phyloP scores from a whole-genome alignment of 805 yeast genomes.

The Myxozyma monticola region DNA sequence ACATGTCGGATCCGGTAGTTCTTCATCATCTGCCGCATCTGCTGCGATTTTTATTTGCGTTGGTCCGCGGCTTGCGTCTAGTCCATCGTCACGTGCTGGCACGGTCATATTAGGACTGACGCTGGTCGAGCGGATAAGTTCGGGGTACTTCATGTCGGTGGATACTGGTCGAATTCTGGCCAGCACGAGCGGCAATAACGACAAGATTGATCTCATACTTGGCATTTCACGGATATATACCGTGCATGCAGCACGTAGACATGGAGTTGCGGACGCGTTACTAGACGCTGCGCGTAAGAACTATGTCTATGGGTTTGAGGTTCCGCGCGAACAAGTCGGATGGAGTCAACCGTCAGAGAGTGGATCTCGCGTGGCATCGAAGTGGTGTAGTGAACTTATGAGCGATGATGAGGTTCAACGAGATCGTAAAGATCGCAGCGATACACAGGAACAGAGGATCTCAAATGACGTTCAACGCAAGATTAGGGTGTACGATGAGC shows the following conservation, averaged over 20 bases:
- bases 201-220: slow-evolving; percentile 38
- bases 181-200: slow-evolving; percentile 40
- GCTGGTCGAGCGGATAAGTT: slow-evolving; percentile 31
- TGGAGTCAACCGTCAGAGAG: slow-evolving; percentile 63
- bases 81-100: neutral
- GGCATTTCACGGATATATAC: slow-evolving; percentile 48
- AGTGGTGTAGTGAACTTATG: slow-evolving; percentile 29
- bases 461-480: slow-evolving; percentile 7
- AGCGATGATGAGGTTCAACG: slow-evolving; percentile 9
- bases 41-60: slow-evolving; percentile 11
- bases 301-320: slow-evolving; percentile 48
- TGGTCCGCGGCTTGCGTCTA: neutral
- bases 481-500: slow-evolving; percentile 20
- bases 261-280: slow-evolving; percentile 47
- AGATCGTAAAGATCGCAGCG: slow-evolving; percentile 4
- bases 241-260: slow-evolving; percentile 43
- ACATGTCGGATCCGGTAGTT: no score
- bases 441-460: no score
- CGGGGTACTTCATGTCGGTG: slow-evolving; percentile 38
- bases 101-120: slow-evolving; percentile 12
- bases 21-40: neutral
- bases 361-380: slow-evolving; percentile 51
- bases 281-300: slow-evolving; percentile 43
- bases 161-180: slow-evolving; percentile 43
- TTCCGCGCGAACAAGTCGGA: slow-evolving; percentile 45